phyloP scores from a whole-genome alignment of 345 rosid genomes.

The Aethionema arabicum region DNA sequence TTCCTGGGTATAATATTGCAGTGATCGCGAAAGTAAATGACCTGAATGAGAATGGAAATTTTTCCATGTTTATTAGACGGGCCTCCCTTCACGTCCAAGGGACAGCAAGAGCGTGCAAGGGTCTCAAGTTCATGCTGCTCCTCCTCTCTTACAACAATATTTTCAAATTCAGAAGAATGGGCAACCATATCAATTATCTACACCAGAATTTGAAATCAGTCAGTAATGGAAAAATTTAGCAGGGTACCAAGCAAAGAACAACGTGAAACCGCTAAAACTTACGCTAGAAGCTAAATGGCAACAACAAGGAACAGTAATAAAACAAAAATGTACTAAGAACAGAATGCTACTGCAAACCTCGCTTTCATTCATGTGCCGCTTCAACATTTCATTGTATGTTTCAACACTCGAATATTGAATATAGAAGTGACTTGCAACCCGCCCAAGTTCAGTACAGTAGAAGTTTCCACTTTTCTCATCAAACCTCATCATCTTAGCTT shows the following conservation, averaged over 20 bases:
- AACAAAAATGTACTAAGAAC: slow-evolving; percentile 19
- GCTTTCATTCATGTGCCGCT: slow-evolving; percentile 89
- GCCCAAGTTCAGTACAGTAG: slow-evolving; percentile 97
- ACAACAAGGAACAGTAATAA: slow-evolving; percentile 6
- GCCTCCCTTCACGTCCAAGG: slow-evolving; percentile 86
- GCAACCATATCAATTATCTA: slow-evolving; percentile 97
- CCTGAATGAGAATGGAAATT: slow-evolving; percentile 97
- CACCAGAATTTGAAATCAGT: slow-evolving; percentile 31
- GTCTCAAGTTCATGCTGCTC: slow-evolving; percentile 94
- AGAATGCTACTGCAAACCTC: slow-evolving; percentile 57
- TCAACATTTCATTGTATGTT: slow-evolving; percentile 93
- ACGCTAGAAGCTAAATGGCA: slow-evolving; percentile 15
- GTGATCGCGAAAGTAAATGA: slow-evolving; percentile 26
- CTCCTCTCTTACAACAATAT: slow-evolving; percentile 96
- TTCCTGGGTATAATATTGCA: slow-evolving; percentile 25
- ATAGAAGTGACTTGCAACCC: slow-evolving; percentile 98
- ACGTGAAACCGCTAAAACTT: slow-evolving; percentile 2
- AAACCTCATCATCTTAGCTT: slow-evolving; percentile 99
- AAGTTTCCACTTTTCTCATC: slow-evolving; percentile 99
- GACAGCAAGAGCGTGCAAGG: slow-evolving; percentile 74
- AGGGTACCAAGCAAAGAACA: slow-evolving; percentile 20
- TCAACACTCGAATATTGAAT: slow-evolving; percentile 97
- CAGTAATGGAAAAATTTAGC: background rate
- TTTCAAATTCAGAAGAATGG: slow-evolving; percentile 92
- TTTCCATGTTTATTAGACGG: slow-evolving; percentile 95